A percentile compares a stretch with the other conserved stretches of the same genome.
These are phyloP conservation scores for Boletus tylopilopsis DNA, from an alignment of 768 basidiomycete species.

Conservation along the genomic window DNA sequence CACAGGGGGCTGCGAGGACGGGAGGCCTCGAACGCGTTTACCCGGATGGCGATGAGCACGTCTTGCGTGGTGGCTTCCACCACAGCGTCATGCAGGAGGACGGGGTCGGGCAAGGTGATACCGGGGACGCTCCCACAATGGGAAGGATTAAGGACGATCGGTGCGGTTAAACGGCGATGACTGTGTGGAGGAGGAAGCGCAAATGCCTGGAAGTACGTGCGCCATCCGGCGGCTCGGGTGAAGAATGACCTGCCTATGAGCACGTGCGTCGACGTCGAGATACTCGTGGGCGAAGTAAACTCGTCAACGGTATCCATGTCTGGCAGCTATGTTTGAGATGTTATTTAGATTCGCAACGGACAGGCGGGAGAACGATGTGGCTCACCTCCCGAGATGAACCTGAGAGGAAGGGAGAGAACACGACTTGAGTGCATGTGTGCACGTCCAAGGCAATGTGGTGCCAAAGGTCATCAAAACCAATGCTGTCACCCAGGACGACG, in stretches of 20 bases:
- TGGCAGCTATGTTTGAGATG: background rate
- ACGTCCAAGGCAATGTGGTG: slow-evolving; percentile 15
- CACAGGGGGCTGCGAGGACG: background rate
- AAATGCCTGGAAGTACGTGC: slow-evolving; percentile 12
- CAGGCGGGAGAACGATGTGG: background rate
- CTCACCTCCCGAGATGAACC: slow-evolving; percentile 1
- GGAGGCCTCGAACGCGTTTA: background rate
- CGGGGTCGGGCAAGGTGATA: background rate
- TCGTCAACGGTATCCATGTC: background rate
- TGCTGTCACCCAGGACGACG: background rate
- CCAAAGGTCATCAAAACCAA: background rate
- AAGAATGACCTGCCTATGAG: slow-evolving; percentile 7
- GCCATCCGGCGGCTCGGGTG: background rate
- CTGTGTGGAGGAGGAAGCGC: slow-evolving; percentile 1
- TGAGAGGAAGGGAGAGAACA: background rate
- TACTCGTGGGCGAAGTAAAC: background rate
- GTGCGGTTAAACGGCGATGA: background rate
- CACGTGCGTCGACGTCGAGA: slow-evolving; percentile 23
- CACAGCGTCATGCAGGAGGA: slow-evolving; percentile 14
- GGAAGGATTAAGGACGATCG: slow-evolving; percentile 3
- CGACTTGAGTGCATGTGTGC: slow-evolving; percentile 4
- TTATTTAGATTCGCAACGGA: background rate
- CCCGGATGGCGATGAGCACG: slow-evolving; percentile 6
- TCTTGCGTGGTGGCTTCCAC: slow-evolving; percentile 8
- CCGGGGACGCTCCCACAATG: slow-evolving; percentile 8